Evolutionary conservation across 2,329 filamentous ascomycete genomes (phyloP).

Genomic region (Cryphonectria parasitica): DNA sequence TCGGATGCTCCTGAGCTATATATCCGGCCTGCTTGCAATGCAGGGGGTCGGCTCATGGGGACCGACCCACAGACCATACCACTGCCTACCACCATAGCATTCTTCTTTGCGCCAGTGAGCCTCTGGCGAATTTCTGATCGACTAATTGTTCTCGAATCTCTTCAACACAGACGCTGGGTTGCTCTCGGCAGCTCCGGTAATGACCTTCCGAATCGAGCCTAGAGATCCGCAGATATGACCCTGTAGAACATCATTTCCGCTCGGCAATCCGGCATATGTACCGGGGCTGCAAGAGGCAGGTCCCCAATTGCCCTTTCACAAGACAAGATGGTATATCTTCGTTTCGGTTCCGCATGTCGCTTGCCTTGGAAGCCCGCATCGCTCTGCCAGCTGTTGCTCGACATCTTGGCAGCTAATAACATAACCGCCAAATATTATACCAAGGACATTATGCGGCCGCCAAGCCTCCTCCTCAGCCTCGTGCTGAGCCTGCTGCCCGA

Average conservation of each 20-base stretch:
- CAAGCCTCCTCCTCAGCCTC: background rate
- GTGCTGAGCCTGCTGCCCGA: conserved; percentile 3
- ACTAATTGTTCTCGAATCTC: too few species aligned
- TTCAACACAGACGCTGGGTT: background rate
- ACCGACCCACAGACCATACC: too few species aligned
- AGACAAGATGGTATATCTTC: background rate
- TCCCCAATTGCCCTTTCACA: background rate
- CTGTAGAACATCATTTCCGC: background rate
- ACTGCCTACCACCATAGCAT: too few species aligned
- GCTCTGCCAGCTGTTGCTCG: background rate
- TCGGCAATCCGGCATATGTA: background rate
- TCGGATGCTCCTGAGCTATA: too few species aligned
- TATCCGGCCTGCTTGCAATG: too few species aligned
- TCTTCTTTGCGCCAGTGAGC: too few species aligned
- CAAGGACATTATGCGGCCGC: conserved; percentile 5
- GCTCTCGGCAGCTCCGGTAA: background rate
- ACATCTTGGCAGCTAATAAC: background rate
- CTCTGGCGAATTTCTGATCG: too few species aligned
- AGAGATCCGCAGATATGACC: background rate
- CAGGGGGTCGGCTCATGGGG: too few species aligned
- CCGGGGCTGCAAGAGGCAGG: conserved; percentile 4
- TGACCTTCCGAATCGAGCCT: conserved; percentile 1
- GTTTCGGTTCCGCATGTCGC: background rate
- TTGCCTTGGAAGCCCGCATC: background rate
- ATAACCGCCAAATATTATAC: background rate